These are phyloP conservation scores for Trichoderma guizhouense DNA, from an alignment of 2,329 filamentous ascomycete species.

Conservation along the genomic window DNA sequence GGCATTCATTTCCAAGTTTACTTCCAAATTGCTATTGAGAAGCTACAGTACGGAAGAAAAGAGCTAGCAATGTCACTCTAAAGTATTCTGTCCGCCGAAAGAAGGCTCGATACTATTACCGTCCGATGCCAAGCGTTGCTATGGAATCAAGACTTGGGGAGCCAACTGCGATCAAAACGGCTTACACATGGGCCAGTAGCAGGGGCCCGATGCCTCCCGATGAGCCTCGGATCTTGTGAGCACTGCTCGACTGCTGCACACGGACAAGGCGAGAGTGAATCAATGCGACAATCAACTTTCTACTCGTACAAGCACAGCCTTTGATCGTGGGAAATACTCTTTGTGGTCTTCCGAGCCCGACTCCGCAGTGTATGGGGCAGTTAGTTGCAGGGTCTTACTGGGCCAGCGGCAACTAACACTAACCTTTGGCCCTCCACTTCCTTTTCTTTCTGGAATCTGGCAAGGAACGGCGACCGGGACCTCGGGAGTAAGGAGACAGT, in stretches of 20 bases:
- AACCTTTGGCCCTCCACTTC: not conserved
- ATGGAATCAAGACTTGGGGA: not conserved
- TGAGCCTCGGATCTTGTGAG: not conserved
- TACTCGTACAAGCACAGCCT: not conserved
- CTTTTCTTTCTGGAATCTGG: slow-evolving; percentile 14
- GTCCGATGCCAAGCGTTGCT: not conserved
- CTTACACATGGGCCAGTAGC: not conserved
- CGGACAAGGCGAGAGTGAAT: not conserved
- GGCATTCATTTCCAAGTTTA: not conserved
- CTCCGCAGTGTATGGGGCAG: not conserved
- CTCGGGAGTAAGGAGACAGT: not conserved
- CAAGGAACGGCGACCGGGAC: slow-evolving; percentile 9
- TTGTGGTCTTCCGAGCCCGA: not conserved
- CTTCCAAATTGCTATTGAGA: not conserved
- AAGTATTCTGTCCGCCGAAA: not conserved
- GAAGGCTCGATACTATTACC: not conserved
- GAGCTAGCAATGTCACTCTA: not conserved
- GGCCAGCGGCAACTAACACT: slow-evolving; percentile 11
- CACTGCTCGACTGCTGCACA: not conserved
- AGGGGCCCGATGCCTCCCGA: not conserved
- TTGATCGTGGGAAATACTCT: not conserved
- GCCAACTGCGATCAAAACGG: not conserved
- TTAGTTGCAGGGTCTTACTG: slow-evolving; percentile 1
- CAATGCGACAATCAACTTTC: not conserved
- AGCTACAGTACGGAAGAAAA: not conserved